Conservation (phyloP, 176 grass and related monocot genomes). For the Hordeum marinum region DNA sequence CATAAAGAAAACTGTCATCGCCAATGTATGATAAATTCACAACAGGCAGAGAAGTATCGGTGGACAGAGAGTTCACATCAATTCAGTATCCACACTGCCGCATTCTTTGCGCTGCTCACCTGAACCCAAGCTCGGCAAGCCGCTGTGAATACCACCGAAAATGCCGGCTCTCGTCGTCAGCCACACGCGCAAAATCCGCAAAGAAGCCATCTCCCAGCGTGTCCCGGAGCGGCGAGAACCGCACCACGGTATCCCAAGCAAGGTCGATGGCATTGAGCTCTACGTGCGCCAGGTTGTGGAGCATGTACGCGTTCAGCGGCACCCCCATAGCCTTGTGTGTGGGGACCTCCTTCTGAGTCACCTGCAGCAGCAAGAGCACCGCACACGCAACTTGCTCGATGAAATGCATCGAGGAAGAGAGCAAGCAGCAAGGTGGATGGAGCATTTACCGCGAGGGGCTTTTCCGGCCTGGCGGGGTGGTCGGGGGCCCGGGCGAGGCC, state of each 20-base stretch:
- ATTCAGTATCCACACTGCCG: background rate
- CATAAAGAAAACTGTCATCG: background rate
- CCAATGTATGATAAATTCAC: background rate
- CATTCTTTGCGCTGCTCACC: constrained; percentile 27
- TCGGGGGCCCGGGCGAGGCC: constrained; percentile 36
- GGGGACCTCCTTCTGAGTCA: constrained; percentile 68
- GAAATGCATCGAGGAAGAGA: constrained; percentile 15
- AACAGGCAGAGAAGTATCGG: background rate
- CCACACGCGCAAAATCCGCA: constrained; percentile 70
- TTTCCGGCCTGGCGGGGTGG: constrained; percentile 57
- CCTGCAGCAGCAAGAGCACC: constrained; percentile 33
- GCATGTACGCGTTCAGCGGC: constrained; percentile 89
- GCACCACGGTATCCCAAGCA: constrained; percentile 89
- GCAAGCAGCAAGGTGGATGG: background rate
- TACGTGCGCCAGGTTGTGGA: constrained; percentile 86
- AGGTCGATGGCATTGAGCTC: constrained; percentile 96
- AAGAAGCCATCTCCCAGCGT: constrained; percentile 78
- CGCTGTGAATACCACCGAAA: constrained; percentile 91
- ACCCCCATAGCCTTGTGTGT: constrained; percentile 76
- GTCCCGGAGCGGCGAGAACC: constrained; percentile 67
- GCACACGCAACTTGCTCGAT: constrained; percentile 2
- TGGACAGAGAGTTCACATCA: background rate
- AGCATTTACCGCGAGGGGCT: constrained; percentile 53
- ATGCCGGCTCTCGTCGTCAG: constrained; percentile 89
- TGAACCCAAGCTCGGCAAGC: constrained; percentile 79